These are phyloP conservation scores for Alternaria dauci DNA, from an alignment of 2,329 filamentous ascomycete genomes.

Conservation along the genomic window DNA sequence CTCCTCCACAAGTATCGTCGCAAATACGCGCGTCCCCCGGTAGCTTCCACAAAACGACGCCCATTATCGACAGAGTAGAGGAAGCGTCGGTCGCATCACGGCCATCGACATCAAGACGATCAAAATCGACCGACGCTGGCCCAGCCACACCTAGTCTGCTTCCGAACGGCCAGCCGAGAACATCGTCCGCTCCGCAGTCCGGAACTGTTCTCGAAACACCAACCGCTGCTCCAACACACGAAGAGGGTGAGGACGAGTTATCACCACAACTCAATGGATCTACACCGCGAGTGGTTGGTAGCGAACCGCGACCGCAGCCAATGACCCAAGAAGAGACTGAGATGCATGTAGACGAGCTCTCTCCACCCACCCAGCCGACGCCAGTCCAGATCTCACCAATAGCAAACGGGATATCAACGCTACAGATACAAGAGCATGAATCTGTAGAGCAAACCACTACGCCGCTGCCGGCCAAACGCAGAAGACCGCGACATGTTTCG, in stretches of 20 bases:
- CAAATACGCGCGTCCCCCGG: constrained; percentile 14
- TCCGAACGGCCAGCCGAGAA: constrained; percentile 21
- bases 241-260: constrained; percentile 42
- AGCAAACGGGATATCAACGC: neutral
- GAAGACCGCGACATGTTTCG: constrained; percentile 13
- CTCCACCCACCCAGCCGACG: constrained; percentile 17
- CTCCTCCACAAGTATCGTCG: constrained; percentile 19
- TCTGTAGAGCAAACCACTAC: neutral
- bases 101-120: constrained; percentile 20
- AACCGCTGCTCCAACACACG: constrained; percentile 20
- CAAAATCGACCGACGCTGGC: constrained; percentile 32
- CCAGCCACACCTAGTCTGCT: constrained; percentile 38
- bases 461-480: constrained; percentile 5
- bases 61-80: constrained; percentile 10
- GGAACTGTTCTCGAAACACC: constrained; percentile 25
- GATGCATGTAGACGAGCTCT: constrained; percentile 32
- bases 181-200: constrained; percentile 22
- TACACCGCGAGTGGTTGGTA: constrained; percentile 9
- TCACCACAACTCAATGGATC: constrained; percentile 25
- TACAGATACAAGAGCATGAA: neutral
- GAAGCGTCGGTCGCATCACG: constrained; percentile 22
- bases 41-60: constrained; percentile 15
- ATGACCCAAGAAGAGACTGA: constrained; percentile 22
- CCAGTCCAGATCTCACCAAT: constrained; percentile 13
- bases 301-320: constrained; percentile 4